Evolutionary conservation across 441 rosid genomes (phyloP), one percentile per base, ranked within the genome.

Genomic region (Gossypium laxum): DNA sequence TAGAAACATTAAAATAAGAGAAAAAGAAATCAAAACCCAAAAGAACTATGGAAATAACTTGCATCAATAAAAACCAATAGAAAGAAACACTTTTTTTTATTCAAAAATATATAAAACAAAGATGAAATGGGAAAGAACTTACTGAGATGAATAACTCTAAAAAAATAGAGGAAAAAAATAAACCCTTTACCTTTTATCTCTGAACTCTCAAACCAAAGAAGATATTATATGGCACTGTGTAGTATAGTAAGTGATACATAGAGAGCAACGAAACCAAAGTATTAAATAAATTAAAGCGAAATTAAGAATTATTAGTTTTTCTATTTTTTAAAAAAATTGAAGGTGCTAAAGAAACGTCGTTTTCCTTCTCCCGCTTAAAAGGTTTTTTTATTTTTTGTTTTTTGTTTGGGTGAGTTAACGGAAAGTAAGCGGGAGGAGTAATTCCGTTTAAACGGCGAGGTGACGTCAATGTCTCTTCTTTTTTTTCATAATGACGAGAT

Each of bases 381-480:
- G 41, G 3, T 1, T 41, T 18, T 34, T 45, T 24, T 12, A n/a
- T 45, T 67, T 21, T 59, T 59, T 2, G 7, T 28, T 12, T 21
- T 7, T 51, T 21, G 24, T 14, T 38, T 41, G 63, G 55, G 32
- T 14, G 41, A 14, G 58, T 47, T 38, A 41, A 72, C 65, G 67
- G 79, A 67, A 51, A 10, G 38, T 8, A 57, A 24, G 14, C 0
- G 6, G 8, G 38, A 12, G 18, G 21, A 63, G 4, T 22, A 63
- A 2, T 2, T 63, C 4, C 14, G 7, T 28, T 60, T 62, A 62
- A 38, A 38, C 62, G 12, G 0, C 11, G 10, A 2, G 2, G 48
- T 72, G 76, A 76, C 79, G 76, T 76, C 71, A 72, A 5, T 5
- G 61, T 68, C 67, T 59, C 32, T 3, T 7, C 11, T 7, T 38